phyloP scores from a whole-genome alignment of 176 grass and related monocot species.

The Neostapfia colusana region DNA sequence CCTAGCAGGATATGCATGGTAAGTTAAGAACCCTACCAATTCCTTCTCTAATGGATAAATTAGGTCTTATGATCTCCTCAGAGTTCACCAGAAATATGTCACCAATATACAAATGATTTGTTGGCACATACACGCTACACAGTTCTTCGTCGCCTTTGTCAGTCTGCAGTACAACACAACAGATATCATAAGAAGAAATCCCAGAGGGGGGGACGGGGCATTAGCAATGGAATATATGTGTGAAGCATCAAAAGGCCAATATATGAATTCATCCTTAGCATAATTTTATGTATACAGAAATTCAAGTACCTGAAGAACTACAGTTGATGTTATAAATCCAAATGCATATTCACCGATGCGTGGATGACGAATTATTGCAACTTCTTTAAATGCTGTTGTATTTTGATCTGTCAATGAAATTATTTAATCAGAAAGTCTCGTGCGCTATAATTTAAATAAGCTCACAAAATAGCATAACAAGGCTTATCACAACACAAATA shows the following conservation, averaged over 20 bases:
- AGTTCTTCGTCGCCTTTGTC: conserved; percentile 95
- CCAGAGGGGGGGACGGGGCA: not conserved
- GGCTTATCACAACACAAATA: not conserved
- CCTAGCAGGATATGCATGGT: not conserved
- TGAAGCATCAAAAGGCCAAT: not conserved
- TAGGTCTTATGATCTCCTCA: conserved; percentile 91
- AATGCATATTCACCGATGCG: conserved; percentile 97
- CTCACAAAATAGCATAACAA: not conserved
- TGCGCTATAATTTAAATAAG: not conserved
- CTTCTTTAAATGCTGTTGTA: conserved; percentile 98
- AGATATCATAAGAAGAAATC: conserved; percentile 14
- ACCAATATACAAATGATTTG: conserved; percentile 99
- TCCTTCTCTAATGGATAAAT: conserved; percentile 92
- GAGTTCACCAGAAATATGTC: conserved; percentile 97
- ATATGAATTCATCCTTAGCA: not conserved
- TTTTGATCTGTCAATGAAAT: conserved; percentile 83
- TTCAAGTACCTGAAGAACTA: conserved; percentile 89
- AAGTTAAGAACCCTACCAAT: conserved; percentile 53
- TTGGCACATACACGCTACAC: conserved; percentile 96
- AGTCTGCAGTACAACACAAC: conserved; percentile 50
- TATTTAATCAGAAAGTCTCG: conserved; percentile 27
- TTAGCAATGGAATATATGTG: not conserved
- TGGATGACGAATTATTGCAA: conserved; percentile 99
- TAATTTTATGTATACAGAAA: conserved; percentile 20
- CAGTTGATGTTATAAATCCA: conserved; percentile 91